phyloP scores from a whole-genome alignment of 805 yeast species.

The Candida ponderosae region DNA sequence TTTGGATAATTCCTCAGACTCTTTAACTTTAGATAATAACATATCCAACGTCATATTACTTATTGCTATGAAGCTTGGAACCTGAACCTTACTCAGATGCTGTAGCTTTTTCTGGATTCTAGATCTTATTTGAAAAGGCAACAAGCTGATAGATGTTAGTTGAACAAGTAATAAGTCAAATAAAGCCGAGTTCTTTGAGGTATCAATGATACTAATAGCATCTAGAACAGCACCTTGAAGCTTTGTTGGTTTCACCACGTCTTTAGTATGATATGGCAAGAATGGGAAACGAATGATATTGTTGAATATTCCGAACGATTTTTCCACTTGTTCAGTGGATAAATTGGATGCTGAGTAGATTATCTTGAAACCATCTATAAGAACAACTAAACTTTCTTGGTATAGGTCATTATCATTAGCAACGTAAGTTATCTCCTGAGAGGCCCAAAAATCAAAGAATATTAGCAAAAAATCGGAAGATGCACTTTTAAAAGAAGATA shows the following conservation, averaged over 20 bases:
- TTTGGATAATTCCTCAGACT: constrained; percentile 21
- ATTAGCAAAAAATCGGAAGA: constrained; percentile 27
- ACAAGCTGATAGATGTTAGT: constrained; percentile 40
- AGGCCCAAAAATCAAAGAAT: constrained; percentile 45
- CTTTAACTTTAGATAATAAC: constrained; percentile 29
- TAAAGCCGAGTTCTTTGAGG: constrained; percentile 25
- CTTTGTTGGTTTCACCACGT: constrained; percentile 47
- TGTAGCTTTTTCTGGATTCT: constrained; percentile 48
- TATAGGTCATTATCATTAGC: constrained; percentile 31
- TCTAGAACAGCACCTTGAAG: constrained; percentile 55
- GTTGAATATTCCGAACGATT: constrained; percentile 50
- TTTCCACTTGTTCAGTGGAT: constrained; percentile 31
- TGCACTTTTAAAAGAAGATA: constrained; percentile 26
- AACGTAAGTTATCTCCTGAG: constrained; percentile 36
- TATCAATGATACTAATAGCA: constrained; percentile 29
- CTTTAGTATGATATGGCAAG: constrained; percentile 49
- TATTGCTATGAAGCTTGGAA: constrained; percentile 59
- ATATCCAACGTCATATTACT: constrained; percentile 40
- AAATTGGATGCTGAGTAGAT: constrained; percentile 30
- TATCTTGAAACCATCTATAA: constrained; percentile 44
- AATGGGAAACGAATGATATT: constrained; percentile 68
- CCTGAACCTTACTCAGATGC: constrained; percentile 29
- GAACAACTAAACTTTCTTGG: constrained; percentile 53
- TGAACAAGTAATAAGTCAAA: constrained; percentile 44
- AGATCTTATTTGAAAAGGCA: constrained; percentile 56